A percentile compares a stretch with the other conserved stretches of the same genome.
Conservation (phyloP, 1,284 basidiomycete genomes). For the Ustilago vetiveriae region DNA sequence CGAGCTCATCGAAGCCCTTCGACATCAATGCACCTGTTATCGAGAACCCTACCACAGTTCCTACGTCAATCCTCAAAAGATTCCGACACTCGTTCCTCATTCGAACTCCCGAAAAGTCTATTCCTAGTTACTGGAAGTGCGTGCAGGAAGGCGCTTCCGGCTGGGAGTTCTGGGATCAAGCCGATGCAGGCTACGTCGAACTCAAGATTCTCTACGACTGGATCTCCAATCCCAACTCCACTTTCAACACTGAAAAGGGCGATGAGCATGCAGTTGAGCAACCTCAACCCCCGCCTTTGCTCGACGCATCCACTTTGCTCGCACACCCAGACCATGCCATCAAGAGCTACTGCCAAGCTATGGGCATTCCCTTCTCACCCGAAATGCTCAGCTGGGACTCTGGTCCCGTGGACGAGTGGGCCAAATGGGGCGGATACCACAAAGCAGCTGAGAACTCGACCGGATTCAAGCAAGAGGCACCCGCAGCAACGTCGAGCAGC, state of each 20-base stretch:
- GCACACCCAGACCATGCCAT: constrained; percentile 55
- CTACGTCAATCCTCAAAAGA: constrained; percentile 54
- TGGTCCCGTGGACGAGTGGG: constrained; percentile 59
- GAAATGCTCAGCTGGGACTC: constrained; percentile 63
- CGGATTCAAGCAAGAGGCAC: constrained; percentile 55
- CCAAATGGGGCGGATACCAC: constrained; percentile 64
- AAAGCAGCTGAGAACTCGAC: constrained; percentile 59
- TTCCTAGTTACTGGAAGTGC: constrained; percentile 63
- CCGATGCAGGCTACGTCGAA: constrained; percentile 60
- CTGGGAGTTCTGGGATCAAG: constrained; percentile 62
- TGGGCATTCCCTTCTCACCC: constrained; percentile 58
- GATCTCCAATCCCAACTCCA: constrained; percentile 57
- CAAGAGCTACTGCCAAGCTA: constrained; percentile 51
- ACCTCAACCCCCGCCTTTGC: constrained; percentile 55
- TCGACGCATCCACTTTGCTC: constrained; percentile 57
- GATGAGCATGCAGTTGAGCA: constrained; percentile 38
- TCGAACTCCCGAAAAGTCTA: constrained; percentile 61
- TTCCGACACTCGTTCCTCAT: constrained; percentile 66
- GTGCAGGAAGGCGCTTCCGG: constrained; percentile 61
- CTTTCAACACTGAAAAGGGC: constrained; percentile 52
- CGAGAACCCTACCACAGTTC: constrained; percentile 65
- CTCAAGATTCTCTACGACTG: constrained; percentile 61
- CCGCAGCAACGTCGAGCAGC: constrained; percentile 6
- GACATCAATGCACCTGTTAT: constrained; percentile 36
- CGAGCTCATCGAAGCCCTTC: constrained; percentile 6